A percentile compares a stretch with the other conserved stretches of the same genome.
Conservation (phyloP, 148 eudicot genomes). For the Rhododendron henanense region DNA sequence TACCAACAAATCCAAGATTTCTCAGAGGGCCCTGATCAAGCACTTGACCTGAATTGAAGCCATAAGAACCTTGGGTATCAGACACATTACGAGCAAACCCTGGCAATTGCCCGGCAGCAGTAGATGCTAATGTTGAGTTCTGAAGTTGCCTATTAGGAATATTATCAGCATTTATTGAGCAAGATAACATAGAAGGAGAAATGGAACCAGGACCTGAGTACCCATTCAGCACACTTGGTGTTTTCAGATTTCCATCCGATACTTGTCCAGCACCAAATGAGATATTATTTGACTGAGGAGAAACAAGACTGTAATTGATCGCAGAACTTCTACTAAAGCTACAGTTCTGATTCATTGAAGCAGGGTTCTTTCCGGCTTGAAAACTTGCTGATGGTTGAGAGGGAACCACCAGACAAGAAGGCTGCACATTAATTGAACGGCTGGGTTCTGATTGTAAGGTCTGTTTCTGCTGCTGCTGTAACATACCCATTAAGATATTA, state of each 20-base stretch:
- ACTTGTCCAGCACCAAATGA: constrained; percentile 25
- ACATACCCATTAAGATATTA: constrained; percentile 26
- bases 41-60: constrained; percentile 16
- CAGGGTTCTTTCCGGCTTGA: constrained; percentile 25
- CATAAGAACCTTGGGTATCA: constrained; percentile 22
- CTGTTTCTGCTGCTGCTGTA: constrained; percentile 31
- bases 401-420: constrained; percentile 51
- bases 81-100: constrained; percentile 14
- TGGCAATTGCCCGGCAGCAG: constrained; percentile 19
- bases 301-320: constrained; percentile 19
- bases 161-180: constrained; percentile 25
- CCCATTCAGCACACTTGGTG: constrained; percentile 14
- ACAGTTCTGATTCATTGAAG: constrained; percentile 29
- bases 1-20: constrained; percentile 34
- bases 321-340: constrained; percentile 24
- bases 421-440: constrained; percentile 49
- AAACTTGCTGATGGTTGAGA: constrained; percentile 27
- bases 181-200: constrained; percentile 23
- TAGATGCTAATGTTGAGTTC: constrained; percentile 9
- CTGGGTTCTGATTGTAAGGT: constrained; percentile 20
- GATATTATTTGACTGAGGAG: constrained; percentile 31
- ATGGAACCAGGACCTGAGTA: constrained; percentile 20
- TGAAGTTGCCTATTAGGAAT: constrained; percentile 18
- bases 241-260: constrained; percentile 20
- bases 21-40: constrained; percentile 31